phyloP scores from a whole-genome alignment of 169 alveolate species.

The Cardiosporidium cionae region DNA sequence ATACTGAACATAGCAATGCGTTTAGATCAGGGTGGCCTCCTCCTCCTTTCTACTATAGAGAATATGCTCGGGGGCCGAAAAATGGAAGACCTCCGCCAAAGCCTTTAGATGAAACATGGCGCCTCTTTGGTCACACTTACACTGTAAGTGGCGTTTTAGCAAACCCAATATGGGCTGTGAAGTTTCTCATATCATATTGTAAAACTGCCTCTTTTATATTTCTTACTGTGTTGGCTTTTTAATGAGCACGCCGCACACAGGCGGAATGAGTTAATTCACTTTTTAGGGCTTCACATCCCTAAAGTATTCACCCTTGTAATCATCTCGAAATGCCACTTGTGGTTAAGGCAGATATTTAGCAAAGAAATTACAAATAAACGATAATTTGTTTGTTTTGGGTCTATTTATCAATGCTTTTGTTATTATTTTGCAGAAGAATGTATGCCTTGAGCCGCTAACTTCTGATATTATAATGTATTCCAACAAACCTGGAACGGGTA shows the following conservation, averaged over 20 bases:
- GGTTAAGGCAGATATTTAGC: too few species aligned
- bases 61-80: not conserved
- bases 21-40: not conserved
- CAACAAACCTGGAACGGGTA: too few species aligned
- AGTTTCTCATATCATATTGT: not conserved
- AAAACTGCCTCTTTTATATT: too few species aligned
- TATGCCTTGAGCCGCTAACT: too few species aligned
- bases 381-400: too few species aligned
- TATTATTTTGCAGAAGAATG: too few species aligned
- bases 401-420: too few species aligned
- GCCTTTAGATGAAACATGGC: not conserved
- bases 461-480: too few species aligned
- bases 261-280: not conserved
- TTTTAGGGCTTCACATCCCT: not conserved
- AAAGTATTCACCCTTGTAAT: not conserved
- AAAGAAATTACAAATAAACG: too few species aligned
- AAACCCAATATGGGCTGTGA: not conserved
- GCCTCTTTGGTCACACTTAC: not conserved
- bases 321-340: not conserved
- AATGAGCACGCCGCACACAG: not conserved
- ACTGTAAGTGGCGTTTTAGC: not conserved
- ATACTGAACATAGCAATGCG: too few species aligned
- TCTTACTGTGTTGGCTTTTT: not conserved
- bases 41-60: not conserved
- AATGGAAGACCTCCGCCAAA: not conserved